Percentiles rank a stretch among this genome's conserved stretches.
Evolutionary conservation across 805 yeast genomes (phyloP).

Genomic region (Hanseniaspora guilliermondii): DNA sequence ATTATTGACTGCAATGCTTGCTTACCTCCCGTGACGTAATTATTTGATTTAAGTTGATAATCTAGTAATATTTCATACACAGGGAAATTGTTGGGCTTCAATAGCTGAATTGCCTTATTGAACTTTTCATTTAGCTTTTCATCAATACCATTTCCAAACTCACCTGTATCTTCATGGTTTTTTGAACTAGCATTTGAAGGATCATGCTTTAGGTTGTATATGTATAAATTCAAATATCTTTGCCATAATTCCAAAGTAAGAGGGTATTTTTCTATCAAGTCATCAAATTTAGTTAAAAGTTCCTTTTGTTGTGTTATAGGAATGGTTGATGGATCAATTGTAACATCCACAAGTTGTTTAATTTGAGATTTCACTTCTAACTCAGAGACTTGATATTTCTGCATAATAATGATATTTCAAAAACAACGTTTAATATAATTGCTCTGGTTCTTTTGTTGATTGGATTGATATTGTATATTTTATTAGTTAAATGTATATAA

Average conservation of each 20-base stretch:
- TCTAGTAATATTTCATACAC: constrained; percentile 8
- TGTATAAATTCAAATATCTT: constrained; percentile 6
- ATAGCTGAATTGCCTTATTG: constrained; percentile 3
- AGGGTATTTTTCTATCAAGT: constrained; percentile 6
- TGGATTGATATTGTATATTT: too few relatives aligned
- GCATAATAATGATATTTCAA: not conserved
- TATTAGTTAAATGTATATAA: too few relatives aligned
- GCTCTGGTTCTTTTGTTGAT: too few relatives aligned
- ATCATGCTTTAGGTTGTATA: constrained; percentile 1
- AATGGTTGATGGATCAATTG: constrained; percentile 11
- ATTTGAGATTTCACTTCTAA: not conserved
- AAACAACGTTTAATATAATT: too few relatives aligned
- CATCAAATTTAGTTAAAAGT: constrained; percentile 7
- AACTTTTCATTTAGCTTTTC: constrained; percentile 1
- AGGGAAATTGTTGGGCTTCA: constrained; percentile 8
- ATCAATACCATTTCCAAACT: constrained; percentile 5
- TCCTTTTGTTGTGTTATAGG: constrained; percentile 11
- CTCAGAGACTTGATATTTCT: not conserved
- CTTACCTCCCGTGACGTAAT: constrained; percentile 8
- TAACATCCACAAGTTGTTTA: constrained; percentile 1
- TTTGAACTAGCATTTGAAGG: not conserved
- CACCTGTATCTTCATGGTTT: not conserved
- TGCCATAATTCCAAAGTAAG: constrained; percentile 5
- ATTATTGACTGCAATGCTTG: constrained; percentile 5
- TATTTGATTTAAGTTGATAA: constrained; percentile 1